Evolutionary conservation across 2,329 filamentous ascomycete species (phyloP).

Genomic region (Trichoderma pleuroti): DNA sequence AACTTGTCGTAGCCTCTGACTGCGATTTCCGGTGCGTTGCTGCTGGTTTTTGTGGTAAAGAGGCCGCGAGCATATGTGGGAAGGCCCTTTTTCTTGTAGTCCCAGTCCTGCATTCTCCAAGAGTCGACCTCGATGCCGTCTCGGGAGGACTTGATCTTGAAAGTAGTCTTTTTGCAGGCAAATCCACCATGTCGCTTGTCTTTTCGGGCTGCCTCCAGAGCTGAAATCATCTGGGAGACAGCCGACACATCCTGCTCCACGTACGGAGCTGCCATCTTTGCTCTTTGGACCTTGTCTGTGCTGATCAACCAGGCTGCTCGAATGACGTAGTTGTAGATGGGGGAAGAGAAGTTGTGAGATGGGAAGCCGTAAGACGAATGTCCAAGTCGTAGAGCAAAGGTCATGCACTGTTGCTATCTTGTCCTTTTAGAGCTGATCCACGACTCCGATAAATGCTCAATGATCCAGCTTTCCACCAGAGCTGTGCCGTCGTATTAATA

Average conservation of each 20-base stretch:
- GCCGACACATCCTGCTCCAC: conserved; percentile 65
- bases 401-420: neutral
- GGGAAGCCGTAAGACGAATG: neutral
- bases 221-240: conserved; percentile 61
- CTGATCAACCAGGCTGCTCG: neutral
- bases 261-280: conserved; percentile 52
- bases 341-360: neutral
- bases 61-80: conserved; percentile 92
- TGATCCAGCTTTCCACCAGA: neutral
- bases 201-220: conserved; percentile 57
- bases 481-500: neutral
- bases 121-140: conserved; percentile 72
- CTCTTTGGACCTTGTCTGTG: neutral
- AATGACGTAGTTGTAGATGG: neutral
- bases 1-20: conserved; percentile 97
- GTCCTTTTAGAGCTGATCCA: neutral
- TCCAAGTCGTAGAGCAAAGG: neutral
- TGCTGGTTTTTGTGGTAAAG: conserved; percentile 73
- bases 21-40: conserved; percentile 70
- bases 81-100: conserved; percentile 83
- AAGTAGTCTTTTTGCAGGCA: conserved; percentile 77
- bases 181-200: conserved; percentile 58
- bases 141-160: conserved; percentile 59
- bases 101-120: conserved; percentile 92
- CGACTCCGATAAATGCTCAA: neutral